These are phyloP conservation scores for Cajanus cajan DNA, from an alignment of 306 rosid genomes.

Conservation along the genomic window DNA sequence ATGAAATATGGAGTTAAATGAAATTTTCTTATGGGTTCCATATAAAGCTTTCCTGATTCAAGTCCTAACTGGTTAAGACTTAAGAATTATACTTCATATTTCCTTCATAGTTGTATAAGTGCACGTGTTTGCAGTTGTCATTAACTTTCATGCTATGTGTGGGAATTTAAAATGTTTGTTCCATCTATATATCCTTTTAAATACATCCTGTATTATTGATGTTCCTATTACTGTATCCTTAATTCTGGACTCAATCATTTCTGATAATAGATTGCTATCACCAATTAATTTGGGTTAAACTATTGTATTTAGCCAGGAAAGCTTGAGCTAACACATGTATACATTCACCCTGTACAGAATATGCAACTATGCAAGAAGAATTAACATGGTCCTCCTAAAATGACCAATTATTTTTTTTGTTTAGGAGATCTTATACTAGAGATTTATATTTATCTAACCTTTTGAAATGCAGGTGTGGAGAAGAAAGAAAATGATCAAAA, in stretches of 20 bases:
- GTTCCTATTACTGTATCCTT: background rate
- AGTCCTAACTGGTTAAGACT: background rate
- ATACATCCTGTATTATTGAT: background rate
- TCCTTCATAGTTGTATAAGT: background rate
- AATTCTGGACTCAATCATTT: background rate
- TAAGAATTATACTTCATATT: background rate
- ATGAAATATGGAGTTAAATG: background rate
- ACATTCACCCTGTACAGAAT: background rate
- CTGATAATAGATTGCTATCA: background rate
- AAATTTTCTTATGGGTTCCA: background rate
- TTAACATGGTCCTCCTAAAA: background rate
- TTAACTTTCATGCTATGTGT: background rate
- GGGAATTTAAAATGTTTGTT: background rate
- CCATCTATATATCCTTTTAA: background rate
- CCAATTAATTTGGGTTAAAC: background rate
- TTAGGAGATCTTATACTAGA: background rate
- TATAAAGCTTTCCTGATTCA: background rate
- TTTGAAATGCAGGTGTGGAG: slow-evolving; percentile 6
- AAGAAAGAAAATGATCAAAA: slow-evolving; percentile 41
- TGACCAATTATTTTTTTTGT: no score
- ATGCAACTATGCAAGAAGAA: background rate
- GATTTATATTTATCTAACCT: background rate
- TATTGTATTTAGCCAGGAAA: background rate
- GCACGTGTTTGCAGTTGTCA: slow-evolving; percentile 2
- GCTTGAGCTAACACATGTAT: background rate